Evolutionary conservation across 108 stramenopile species (phyloP), one percentile per base, ranked within the genome.

Genomic region (Schizochytrium sp.): DNA sequence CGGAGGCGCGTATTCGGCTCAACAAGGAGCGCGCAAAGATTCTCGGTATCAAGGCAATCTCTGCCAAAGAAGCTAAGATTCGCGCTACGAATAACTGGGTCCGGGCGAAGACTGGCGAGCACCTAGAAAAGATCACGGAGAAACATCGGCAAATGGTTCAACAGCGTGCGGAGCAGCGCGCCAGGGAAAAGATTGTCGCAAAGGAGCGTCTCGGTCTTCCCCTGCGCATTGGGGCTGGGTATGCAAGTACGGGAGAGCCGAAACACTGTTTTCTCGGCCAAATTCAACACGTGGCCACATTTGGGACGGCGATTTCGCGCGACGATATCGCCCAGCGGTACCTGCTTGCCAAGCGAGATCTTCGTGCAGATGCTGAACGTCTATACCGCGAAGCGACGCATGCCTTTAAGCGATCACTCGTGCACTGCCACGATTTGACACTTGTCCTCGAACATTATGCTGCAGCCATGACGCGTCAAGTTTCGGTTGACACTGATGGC

Each of bases 271-370:
- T 93, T 58, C 53, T 29, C 8, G 93, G 93, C 58, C 57, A 83
- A 16, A 16, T 93, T 19, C 89, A 72, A 88, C 92, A 93, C 90
- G 88, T 93, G 25, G 93, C 93, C 28, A 91, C 90, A 8, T 93
- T 92, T 60, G 87, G 58, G 41, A 60, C 55, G 43, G 58, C 43
- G 21, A 34, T 93, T 5, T 28, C 87, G 41, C 41, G 63, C 19
- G 93, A 93, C 72, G 44, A 72, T 14, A 60, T 93, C 34, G 53
- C 88, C 16, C 58, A 45, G 45, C 93, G 92, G 57, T 89, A 44
- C 43, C 60, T 76, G 18, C 21, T 60, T 53, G 91, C 88, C 5
- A 21, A 34, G 57, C 72, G 57, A 23, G 51, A 89, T 6, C 58
- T 89, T 18, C 16, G 19, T 34, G 44, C 57, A 5, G 90, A 92